phyloP scores from a whole-genome alignment of 345 rosid species.

The Arabidopsis thaliana region DNA sequence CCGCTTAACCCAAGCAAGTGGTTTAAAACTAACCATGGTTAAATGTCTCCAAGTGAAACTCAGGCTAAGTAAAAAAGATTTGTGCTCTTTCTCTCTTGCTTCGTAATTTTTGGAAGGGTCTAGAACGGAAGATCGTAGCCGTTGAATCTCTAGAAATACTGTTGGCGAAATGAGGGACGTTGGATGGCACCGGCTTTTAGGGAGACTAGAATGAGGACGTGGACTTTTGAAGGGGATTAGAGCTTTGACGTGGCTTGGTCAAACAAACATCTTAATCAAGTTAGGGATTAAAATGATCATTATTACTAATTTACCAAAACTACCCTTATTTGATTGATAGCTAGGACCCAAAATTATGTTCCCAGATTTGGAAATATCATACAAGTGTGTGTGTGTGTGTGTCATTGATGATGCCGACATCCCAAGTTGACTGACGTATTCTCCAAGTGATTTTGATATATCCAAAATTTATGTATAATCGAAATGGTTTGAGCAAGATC shows the following conservation, averaged over 20 bases:
- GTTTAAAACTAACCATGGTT: conserved; percentile 45
- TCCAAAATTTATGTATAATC: neutral
- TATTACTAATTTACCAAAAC: conserved; percentile 8
- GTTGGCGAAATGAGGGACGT: conserved; percentile 44
- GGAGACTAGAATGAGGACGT: conserved; percentile 46
- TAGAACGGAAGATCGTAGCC: conserved; percentile 53
- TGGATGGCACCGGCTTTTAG: conserved; percentile 19
- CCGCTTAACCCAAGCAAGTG: conserved; percentile 32
- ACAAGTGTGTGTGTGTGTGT: conserved; percentile 23
- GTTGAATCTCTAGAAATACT: conserved; percentile 49
- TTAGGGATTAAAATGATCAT: conserved; percentile 20
- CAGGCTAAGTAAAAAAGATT: conserved; percentile 1
- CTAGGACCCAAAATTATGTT: neutral
- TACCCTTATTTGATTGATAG: conserved; percentile 8
- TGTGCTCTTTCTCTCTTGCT: conserved; percentile 1
- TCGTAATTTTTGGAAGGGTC: conserved; percentile 55
- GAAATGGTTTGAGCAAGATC: conserved; percentile 2
- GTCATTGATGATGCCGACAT: conserved; percentile 24
- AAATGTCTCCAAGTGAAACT: neutral
- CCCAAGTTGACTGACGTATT: conserved; percentile 22
- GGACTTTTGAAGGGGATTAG: conserved; percentile 53
- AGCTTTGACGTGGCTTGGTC: conserved; percentile 54
- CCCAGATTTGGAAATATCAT: conserved; percentile 25
- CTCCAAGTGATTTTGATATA: conserved; percentile 32
- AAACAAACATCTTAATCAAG: conserved; percentile 42